These are phyloP conservation scores for Cetradonia linearis DNA, from an alignment of 495 filamentous ascomycete genomes.

Conservation along the genomic window DNA sequence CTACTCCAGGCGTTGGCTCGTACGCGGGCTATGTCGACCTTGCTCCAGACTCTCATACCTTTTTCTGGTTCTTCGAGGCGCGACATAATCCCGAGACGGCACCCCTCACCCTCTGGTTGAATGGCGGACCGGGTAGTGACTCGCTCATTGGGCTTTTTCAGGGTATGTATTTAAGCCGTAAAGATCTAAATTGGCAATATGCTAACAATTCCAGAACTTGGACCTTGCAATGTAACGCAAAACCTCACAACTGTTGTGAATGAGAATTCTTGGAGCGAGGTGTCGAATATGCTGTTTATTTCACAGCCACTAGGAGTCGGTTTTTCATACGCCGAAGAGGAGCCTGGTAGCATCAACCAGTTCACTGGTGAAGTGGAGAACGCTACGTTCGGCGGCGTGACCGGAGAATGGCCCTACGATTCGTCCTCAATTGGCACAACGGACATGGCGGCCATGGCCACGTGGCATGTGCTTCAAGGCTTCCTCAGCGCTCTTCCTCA, in stretches of 20 bases:
- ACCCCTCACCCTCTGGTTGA: conserved; percentile 56
- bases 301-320: conserved; percentile 56
- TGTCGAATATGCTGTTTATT: conserved; percentile 65
- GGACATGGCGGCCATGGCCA: conserved; percentile 38
- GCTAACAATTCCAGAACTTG: conserved; percentile 38
- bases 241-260: conserved; percentile 44
- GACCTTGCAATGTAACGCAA: conserved; percentile 47
- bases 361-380: conserved; percentile 38
- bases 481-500: conserved; percentile 30
- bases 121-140: conserved; percentile 50
- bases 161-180: conserved; percentile 31
- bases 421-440: conserved; percentile 34
- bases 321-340: conserved; percentile 45
- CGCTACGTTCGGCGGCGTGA: conserved; percentile 33
- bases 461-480: conserved; percentile 38
- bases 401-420: conserved; percentile 39
- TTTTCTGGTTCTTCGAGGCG: conserved; percentile 58
- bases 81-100: conserved; percentile 45
- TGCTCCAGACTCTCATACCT: conserved; percentile 49
- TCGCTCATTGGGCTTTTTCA: conserved; percentile 65
- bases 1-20: conserved; percentile 52
- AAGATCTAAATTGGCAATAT: conserved; percentile 29
- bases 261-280: conserved; percentile 61
- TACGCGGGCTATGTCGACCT: conserved; percentile 61
- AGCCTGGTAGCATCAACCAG: conserved; percentile 36